Percentiles rank a stretch among this genome's conserved stretches.
These are phyloP conservation scores for Lachancea mirantina DNA, from an alignment of 805 yeast species.

Conservation along the genomic window DNA sequence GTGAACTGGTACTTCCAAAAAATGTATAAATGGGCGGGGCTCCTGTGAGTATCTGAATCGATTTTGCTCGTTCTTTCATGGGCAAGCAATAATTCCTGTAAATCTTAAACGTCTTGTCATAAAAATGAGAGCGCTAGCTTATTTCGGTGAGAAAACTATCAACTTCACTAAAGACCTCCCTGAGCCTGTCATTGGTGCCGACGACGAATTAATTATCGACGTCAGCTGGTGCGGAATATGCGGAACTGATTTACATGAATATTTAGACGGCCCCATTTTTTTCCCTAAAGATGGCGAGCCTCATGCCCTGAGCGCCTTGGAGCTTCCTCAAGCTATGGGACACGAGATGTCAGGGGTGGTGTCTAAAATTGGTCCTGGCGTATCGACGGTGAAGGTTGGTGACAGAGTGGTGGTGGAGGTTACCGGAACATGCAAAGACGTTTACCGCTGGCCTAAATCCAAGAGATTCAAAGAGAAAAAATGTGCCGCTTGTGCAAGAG, in stretches of 20 bases:
- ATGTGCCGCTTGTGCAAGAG: conserved; percentile 46
- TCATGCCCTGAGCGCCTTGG: conserved; percentile 36
- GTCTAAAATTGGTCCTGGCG: conserved; percentile 39
- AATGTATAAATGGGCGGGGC: no score
- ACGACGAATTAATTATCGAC: conserved; percentile 38
- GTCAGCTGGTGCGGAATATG: conserved; percentile 56
- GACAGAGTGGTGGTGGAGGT: conserved; percentile 61
- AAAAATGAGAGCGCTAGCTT: conserved; percentile 44
- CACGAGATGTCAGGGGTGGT: conserved; percentile 49
- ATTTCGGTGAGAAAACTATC: conserved; percentile 40
- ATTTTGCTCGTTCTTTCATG: neutral
- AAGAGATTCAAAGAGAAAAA: conserved; percentile 21
- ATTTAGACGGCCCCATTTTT: conserved; percentile 51
- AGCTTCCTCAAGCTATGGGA: conserved; percentile 44
- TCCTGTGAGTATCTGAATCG: neutral
- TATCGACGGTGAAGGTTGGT: conserved; percentile 39
- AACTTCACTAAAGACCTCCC: conserved; percentile 33
- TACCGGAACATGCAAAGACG: conserved; percentile 49
- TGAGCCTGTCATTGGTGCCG: conserved; percentile 33
- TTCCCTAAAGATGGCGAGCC: conserved; percentile 36
- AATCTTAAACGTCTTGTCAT: no score
- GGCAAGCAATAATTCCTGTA: neutral
- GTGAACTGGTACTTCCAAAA: no score
- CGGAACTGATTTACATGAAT: conserved; percentile 57
- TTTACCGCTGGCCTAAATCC: conserved; percentile 34